Percentiles rank a stretch among this genome's conserved stretches.
Conservation (phyloP, 2,329 filamentous ascomycete species). For the Fusarium duplospermum region DNA sequence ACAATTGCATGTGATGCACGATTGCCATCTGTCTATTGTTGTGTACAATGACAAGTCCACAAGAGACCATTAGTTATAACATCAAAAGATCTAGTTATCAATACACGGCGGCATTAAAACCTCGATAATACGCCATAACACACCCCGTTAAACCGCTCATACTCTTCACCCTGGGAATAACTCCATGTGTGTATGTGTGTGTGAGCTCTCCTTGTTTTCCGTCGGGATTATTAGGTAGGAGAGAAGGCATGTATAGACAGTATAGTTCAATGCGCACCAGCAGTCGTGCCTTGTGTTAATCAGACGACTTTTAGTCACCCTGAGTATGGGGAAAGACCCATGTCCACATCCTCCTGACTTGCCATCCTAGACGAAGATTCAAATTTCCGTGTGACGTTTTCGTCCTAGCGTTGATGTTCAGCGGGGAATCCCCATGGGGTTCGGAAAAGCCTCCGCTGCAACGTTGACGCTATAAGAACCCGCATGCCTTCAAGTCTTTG, state of each 20-base stretch:
- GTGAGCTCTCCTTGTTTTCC: too few relatives aligned
- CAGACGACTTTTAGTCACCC: not conserved
- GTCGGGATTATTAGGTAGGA: too few relatives aligned
- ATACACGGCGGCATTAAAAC: too few relatives aligned
- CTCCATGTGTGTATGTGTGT: too few relatives aligned
- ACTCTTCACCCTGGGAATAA: too few relatives aligned
- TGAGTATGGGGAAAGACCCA: not conserved
- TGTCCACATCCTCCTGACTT: not conserved
- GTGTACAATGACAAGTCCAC: too few relatives aligned
- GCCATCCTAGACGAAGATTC: constrained; percentile 7
- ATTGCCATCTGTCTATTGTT: too few relatives aligned
- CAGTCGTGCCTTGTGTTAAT: not conserved
- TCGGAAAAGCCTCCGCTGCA: not conserved
- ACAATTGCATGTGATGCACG: not conserved
- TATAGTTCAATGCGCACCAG: not conserved
- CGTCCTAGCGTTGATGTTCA: not conserved
- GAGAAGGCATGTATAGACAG: too few relatives aligned
- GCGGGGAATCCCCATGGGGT: constrained; percentile 14
- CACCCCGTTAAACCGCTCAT: too few relatives aligned
- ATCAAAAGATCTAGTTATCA: too few relatives aligned
- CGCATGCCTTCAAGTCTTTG: not conserved
- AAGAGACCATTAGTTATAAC: too few relatives aligned
- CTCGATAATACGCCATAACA: too few relatives aligned
- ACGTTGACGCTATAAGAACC: not conserved
- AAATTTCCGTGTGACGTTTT: constrained; percentile 9